Evolutionary conservation across 2,329 filamentous ascomycete species (phyloP), one percentile per base, ranked within the genome.

Genomic region (Clathrospora elynae): DNA sequence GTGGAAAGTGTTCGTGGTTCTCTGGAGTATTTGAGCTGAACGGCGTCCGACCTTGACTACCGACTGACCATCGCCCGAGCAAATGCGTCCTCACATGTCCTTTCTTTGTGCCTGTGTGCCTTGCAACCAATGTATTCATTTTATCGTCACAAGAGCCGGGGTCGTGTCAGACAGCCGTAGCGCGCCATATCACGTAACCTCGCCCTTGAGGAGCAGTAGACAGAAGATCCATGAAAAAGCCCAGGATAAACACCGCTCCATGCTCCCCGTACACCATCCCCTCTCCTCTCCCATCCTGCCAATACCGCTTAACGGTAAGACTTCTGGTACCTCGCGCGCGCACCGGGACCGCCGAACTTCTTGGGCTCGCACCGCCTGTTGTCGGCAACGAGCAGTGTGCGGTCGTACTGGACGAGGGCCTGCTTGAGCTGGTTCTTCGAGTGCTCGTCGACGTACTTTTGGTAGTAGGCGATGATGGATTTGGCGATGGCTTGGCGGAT

Each of bases 381-480:
- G 80, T 99, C 93, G 78, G 93, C 93, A 71, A 99, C 93, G 73
- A 99, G 88, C 64, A 99, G 87, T 74, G 90, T 95, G 73, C 91
- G 86, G 83, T 96, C 90, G 83, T 92, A 99, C 76, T 90, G 85
- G 72, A 92, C 88, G 67, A 99, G 86, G 65, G 89, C 88, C 80
- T 92, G 87, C 90, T 97, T 99, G 73, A 99, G 85, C 79, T 90
- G 83, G 86, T 97, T 96, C 88, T 99, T 99, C 82, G 88, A 90
- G 88, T 97, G 91, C 88, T 99, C 93, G 75, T 99, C 93, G 78
- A 97, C 90, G 81, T 86, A 99, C 85, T 99, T 96, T 82, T 96
- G 92, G 88, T 96, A 97, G 87, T 96, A 96, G 78, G 90, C 87
- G 72, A 95, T 72, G 75, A 95, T 89, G 71, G 87, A 87, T 86